Conservation (phyloP, 176 grass and related monocot species). For the Echinochloa phyllopogon region DNA sequence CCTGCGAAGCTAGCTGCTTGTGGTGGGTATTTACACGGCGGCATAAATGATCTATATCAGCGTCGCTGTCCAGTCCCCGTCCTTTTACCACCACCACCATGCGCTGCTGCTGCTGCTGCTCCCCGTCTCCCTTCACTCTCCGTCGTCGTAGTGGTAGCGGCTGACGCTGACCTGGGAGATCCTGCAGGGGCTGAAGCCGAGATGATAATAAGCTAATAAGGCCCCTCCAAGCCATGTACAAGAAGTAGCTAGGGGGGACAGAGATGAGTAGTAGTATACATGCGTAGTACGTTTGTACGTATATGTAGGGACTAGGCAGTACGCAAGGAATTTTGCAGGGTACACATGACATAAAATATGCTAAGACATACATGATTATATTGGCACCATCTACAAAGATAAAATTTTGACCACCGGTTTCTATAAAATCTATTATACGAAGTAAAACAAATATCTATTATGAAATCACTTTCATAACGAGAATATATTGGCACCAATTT, state of each 20-base stretch:
- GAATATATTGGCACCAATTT: no score
- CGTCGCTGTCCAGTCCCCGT: slow-evolving; percentile 54
- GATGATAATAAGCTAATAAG: slow-evolving; percentile 17
- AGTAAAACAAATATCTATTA: no score
- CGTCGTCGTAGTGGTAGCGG: not conserved
- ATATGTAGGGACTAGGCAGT: not conserved
- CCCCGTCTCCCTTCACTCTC: slow-evolving; percentile 36
- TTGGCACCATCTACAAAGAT: not conserved
- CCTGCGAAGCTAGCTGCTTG: slow-evolving; percentile 47
- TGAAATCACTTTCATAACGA: no score
- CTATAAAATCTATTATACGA: no score
- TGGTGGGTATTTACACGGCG: slow-evolving; percentile 53
- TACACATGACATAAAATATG: slow-evolving; percentile 15
- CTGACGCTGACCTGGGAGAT: slow-evolving; percentile 12
- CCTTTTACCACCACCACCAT: slow-evolving; percentile 52
- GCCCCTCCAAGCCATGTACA: slow-evolving; percentile 5
- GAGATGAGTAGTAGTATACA: not conserved
- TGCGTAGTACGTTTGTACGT: not conserved
- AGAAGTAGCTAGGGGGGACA: not conserved
- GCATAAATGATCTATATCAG: slow-evolving; percentile 57
- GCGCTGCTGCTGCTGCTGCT: slow-evolving; percentile 24
- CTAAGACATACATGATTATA: no score
- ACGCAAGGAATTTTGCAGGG: not conserved
- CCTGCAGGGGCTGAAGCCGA: not conserved
- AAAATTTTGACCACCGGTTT: no score